Evolutionary conservation across 805 yeast genomes (phyloP), one percentile per base, ranked within the genome.

Genomic region (Kodamaea fukazawae): DNA sequence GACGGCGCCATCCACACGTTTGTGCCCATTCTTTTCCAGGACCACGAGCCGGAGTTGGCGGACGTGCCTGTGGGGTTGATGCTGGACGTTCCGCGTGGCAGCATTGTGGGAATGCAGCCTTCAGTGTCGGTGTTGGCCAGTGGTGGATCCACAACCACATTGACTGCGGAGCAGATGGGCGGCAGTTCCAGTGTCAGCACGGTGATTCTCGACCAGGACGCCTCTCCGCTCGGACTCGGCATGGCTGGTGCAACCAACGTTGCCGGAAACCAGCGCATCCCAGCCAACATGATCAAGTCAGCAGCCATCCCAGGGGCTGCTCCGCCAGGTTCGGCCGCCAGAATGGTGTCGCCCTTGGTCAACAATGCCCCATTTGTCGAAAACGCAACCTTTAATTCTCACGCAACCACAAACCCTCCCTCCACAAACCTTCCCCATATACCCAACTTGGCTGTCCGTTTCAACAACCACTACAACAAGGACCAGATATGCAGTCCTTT

Each of bases 401-500:
- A 60, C 42, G 28, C 57, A 35, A 32, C 43, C 7, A 46, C 27
- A 7, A 38, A 41, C 16, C 27, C 38, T 4, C 11, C 11, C 2
- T 10, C 18, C 4, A 23, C 8, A 9, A 6, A 3, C 15, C 4
- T 23, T 2, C 30, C 17, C 25, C 29, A 34, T 13, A 9, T 14
- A 13, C 10, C 31, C 23, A 15, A 18, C 29, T 45, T 43, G 22
- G 46, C 60, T 37, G 47, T 52, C 44, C 58, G 54, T 30, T 71
- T 57, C 55, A 66, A 63, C 29, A 75, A 74, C 43, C 79, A 75
- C 45, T 73, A 73, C 50, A 62, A 62, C 35, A 73, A 70, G 40
- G 70, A 83, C 54, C 70, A 67, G n/a, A 48, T 55, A 5, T 46
- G 51, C 23, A 51, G 53, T n/a, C 71, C 75, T 12, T 67, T 70